Evolutionary conservation across 2,329 filamentous ascomycete species (phyloP).

Genomic region (Plectosphaerella sp.): DNA sequence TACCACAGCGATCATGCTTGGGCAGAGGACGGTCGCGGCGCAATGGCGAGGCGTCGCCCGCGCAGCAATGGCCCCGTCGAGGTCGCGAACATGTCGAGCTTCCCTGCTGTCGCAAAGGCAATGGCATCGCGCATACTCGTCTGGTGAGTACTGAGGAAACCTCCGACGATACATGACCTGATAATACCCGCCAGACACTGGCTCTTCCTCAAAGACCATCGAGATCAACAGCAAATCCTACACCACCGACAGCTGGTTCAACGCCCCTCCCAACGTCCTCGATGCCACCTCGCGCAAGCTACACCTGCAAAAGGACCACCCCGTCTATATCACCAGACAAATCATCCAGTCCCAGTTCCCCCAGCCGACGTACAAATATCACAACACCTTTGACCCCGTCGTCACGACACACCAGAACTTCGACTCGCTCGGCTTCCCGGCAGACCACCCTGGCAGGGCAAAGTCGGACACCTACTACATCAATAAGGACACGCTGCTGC

Average conservation of each 20-base stretch:
- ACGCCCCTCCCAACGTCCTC: constrained; percentile 72
- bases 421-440: constrained; percentile 88
- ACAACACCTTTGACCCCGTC: constrained; percentile 77
- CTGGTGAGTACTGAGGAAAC: background rate
- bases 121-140: background rate
- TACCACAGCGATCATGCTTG: too few relatives aligned
- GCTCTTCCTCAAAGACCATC: constrained; percentile 23
- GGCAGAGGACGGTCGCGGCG: background rate
- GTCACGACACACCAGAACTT: constrained; percentile 88
- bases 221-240: constrained; percentile 62
- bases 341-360: constrained; percentile 91
- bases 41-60: background rate
- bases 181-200: background rate
- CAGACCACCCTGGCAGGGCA: constrained; percentile 81
- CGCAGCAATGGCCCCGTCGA: background rate
- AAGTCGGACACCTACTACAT: constrained; percentile 95
- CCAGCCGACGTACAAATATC: constrained; percentile 63
- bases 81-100: background rate
- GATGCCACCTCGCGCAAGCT: constrained; percentile 70
- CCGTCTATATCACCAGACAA: constrained; percentile 82
- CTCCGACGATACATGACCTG: background rate
- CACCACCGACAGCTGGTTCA: constrained; percentile 76
- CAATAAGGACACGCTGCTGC: constrained; percentile 75
- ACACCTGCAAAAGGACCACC: constrained; percentile 90
- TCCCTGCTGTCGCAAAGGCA: background rate